Evolutionary conservation across 805 yeast genomes (phyloP), one percentile per base, ranked within the genome.

Genomic region (Helenozyma rhizophorensis): DNA sequence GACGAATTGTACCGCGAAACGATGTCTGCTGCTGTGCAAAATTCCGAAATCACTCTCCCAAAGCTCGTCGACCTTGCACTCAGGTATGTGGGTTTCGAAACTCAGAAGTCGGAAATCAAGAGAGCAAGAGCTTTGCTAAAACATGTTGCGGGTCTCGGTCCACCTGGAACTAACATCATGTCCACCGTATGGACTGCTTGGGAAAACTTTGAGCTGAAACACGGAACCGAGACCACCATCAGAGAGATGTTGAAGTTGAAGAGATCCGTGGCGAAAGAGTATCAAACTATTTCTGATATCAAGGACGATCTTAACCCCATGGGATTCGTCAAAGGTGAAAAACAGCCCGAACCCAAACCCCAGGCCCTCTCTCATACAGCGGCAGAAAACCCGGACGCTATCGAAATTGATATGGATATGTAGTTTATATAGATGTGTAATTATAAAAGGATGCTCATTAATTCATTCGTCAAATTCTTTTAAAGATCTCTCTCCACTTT

Each of bases 171-270:
- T 13, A 36, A 35, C 2, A 32, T 50, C 21, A 25, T 43, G 37
- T 36, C 37, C 12, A 11, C 30, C 6, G 30, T 51, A 1, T 87
- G 95, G 95, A 59, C 58, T 1, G 54, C 57, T 18, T 89, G 95
- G 95, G 79, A 79, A 33, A 51, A 62, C 9, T 86, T 88, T 53
- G 97, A 89, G 51, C 53, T 83, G 21, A 65, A 72, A 10, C 45
- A 74, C 53, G 97, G 97, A 4, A 61, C 72, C 37, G 93, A 83
- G 48, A 69, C 67, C 3, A 74, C 83, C 0, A 87, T 74, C 54
- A 86, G 83, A 46, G 81, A 78, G 14, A 80, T 88, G 89, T 53
- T 86, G 15, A 60, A 80, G 28, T 62, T 65, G 40, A 82, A 78
- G 50, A 67, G 86, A 41, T 50, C 58, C 11, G 55, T 65, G 17